phyloP scores from a whole-genome alignment of 306 rosid genomes.

The Mimosa bimucronata region DNA sequence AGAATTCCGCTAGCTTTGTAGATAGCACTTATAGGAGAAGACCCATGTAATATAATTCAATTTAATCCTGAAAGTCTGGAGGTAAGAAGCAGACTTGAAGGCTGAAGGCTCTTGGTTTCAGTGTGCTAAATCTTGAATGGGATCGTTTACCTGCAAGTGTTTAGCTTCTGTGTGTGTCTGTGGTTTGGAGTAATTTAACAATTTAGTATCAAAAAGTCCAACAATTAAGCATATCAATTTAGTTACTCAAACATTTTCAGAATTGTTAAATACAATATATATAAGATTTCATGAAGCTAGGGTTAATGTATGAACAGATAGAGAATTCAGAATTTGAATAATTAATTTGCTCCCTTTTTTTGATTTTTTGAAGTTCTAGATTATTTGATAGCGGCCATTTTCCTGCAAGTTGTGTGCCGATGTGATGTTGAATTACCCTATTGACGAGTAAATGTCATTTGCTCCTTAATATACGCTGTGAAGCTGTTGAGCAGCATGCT shows the following conservation, averaged over 20 bases:
- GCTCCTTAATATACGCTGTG: neutral
- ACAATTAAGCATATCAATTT: neutral
- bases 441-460: neutral
- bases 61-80: neutral
- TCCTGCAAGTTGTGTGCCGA: neutral
- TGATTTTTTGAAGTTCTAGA: neutral
- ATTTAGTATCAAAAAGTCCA: neutral
- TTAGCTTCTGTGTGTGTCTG: neutral
- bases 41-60: neutral
- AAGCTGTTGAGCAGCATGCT: neutral
- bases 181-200: neutral
- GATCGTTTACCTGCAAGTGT: neutral
- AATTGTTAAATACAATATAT: neutral
- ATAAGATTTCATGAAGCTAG: neutral
- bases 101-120: neutral
- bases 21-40: neutral
- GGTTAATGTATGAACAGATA: neutral
- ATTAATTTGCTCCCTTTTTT: neutral
- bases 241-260: neutral
- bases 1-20: neutral
- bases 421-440: neutral
- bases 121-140: neutral
- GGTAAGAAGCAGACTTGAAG: neutral
- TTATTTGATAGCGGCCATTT: neutral
- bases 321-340: neutral